Conservation (phyloP, 176 grass and related monocot species). For the Alopecurus myosuroides region DNA sequence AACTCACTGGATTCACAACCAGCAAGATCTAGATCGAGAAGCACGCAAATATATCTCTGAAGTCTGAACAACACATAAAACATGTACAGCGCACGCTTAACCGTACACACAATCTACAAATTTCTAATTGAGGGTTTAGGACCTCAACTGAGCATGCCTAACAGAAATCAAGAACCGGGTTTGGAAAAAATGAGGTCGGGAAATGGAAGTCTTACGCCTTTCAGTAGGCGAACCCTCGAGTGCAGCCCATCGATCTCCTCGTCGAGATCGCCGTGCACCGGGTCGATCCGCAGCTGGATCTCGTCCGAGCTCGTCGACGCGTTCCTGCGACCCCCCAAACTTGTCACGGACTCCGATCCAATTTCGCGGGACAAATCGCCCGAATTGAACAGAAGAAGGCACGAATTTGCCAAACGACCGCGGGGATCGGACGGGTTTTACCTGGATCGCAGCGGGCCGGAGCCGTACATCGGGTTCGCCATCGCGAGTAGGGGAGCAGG, state of each 20-base stretch:
- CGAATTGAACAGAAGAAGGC: background rate
- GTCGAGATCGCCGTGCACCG: conserved; percentile 55
- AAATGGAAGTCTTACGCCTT: conserved; percentile 41
- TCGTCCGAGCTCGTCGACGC: conserved; percentile 41
- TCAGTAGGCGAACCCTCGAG: conserved; percentile 45
- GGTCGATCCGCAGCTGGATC: conserved; percentile 81
- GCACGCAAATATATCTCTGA: background rate
- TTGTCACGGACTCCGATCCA: background rate
- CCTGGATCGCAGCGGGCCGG: conserved; percentile 72
- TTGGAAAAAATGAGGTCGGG: background rate
- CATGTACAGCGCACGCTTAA: background rate
- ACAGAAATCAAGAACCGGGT: background rate
- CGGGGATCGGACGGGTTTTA: background rate
- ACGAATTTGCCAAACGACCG: background rate
- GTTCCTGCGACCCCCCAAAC: conserved; percentile 34
- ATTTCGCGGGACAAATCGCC: background rate
- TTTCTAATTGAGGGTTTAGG: background rate
- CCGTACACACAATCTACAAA: background rate
- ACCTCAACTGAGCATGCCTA: background rate
- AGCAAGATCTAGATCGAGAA: background rate
- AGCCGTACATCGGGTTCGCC: conserved; percentile 57
- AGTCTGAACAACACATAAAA: background rate
- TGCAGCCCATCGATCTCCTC: conserved; percentile 66
- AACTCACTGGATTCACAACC: background rate
- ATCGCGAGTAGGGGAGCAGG: conserved; percentile 8